Evolutionary conservation across 2,329 filamentous ascomycete species (phyloP).

Genomic region (Talaromyces funiculosus): DNA sequence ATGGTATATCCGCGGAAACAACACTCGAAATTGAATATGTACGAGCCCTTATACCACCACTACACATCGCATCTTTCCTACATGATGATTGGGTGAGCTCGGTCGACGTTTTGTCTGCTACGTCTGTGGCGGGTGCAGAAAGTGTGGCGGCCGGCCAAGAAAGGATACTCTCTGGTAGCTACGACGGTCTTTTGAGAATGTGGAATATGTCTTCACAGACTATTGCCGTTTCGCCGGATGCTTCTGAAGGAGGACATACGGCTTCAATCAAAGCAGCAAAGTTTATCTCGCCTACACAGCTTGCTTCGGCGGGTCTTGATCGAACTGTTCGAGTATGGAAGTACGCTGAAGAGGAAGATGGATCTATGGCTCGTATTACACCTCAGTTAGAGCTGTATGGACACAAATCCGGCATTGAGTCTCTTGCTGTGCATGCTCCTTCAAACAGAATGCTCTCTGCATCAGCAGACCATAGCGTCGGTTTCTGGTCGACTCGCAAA

Average conservation of each 20-base stretch:
- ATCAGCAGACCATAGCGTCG: constrained; percentile 74
- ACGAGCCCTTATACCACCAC: constrained; percentile 79
- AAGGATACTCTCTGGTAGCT: constrained; percentile 83
- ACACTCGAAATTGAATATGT: constrained; percentile 89
- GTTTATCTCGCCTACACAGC: constrained; percentile 70
- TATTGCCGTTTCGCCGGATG: constrained; percentile 68
- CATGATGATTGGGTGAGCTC: constrained; percentile 96
- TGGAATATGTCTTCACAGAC: constrained; percentile 86
- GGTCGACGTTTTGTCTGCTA: constrained; percentile 71
- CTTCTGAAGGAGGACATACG: constrained; percentile 65
- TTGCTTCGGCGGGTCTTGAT: constrained; percentile 80
- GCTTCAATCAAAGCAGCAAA: constrained; percentile 74
- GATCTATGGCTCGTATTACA: constrained; percentile 58
- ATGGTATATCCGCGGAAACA: constrained; percentile 83
- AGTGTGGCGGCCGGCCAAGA: constrained; percentile 54
- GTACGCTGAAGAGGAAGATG: constrained; percentile 63
- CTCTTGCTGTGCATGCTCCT: constrained; percentile 65
- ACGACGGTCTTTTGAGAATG: constrained; percentile 80
- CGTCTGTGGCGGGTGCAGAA: constrained; percentile 48
- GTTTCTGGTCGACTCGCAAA: constrained; percentile 83
- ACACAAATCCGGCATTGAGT: constrained; percentile 69
- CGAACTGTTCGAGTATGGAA: constrained; percentile 85
- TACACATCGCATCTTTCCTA: constrained; percentile 86
- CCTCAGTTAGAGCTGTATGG: constrained; percentile 77
- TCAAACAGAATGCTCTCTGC: constrained; percentile 78